Evolutionary conservation across 2,329 filamentous ascomycete genomes (phyloP).

Genomic region (Didymellaceae sp.): DNA sequence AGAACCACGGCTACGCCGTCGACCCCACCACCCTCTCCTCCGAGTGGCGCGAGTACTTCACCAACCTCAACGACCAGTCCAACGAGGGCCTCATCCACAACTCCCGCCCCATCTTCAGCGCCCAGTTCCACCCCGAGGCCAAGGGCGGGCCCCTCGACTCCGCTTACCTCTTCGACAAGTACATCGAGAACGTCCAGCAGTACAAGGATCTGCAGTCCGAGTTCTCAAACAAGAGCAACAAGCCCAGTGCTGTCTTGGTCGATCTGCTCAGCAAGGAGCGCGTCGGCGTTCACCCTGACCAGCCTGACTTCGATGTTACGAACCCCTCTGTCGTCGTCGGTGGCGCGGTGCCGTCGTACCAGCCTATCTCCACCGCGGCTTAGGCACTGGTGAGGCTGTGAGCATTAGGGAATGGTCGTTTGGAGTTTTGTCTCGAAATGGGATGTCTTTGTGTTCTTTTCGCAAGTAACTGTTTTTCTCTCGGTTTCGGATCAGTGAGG

Average conservation of each 20-base stretch:
- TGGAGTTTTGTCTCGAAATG: not conserved
- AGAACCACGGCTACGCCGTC: conserved; percentile 98
- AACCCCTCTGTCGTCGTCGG: conserved; percentile 39
- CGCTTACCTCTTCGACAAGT: conserved; percentile 95
- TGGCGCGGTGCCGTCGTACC: conserved; percentile 38
- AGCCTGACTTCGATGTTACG: conserved; percentile 41
- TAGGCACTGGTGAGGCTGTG: conserved; percentile 11
- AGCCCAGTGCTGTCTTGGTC: conserved; percentile 84
- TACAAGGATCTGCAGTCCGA: conserved; percentile 85
- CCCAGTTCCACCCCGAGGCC: conserved; percentile 98
- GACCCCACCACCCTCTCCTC: conserved; percentile 80
- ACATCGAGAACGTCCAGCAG: conserved; percentile 84
- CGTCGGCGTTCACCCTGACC: conserved; percentile 73
- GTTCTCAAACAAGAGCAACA: conserved; percentile 79
- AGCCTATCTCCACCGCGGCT: conserved; percentile 43
- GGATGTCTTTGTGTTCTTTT: no score
- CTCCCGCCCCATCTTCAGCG: conserved; percentile 94
- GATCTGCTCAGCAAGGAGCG: conserved; percentile 93
- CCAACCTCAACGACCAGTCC: conserved; percentile 96
- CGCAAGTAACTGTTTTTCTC: no score
- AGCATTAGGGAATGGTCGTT: conserved; percentile 3
- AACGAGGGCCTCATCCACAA: conserved; percentile 99
- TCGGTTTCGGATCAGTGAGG: not conserved
- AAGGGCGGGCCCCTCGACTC: conserved; percentile 97
- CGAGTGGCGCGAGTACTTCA: conserved; percentile 98